Evolutionary conservation across 2,329 filamentous ascomycete species (phyloP).

Genomic region (Phyllosticta citribraziliensis): DNA sequence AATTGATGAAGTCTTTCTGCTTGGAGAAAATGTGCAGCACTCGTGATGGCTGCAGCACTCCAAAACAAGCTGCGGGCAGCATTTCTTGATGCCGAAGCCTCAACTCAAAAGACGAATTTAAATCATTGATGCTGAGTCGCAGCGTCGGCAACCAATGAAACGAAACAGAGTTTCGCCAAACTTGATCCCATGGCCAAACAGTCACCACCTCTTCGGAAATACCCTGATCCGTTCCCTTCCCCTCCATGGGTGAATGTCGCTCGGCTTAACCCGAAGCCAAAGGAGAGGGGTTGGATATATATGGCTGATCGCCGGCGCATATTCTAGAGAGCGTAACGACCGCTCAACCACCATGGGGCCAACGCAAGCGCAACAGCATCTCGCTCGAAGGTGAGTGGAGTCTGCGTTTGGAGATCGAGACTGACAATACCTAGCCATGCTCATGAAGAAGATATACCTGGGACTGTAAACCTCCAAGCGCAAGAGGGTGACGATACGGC

Average conservation of each 20-base stretch:
- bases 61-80: neutral
- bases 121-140: neutral
- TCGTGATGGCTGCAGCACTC: too few species aligned
- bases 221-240: neutral
- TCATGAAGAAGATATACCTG: constrained; percentile 35
- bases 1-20: too few species aligned
- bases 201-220: neutral
- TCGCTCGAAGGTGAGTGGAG: constrained; percentile 20
- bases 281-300: neutral
- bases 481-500: constrained; percentile 49
- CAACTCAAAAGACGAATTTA: neutral
- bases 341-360: neutral
- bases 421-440: neutral
- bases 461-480: constrained; percentile 45
- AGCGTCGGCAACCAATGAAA: neutral
- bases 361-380: constrained; percentile 1
- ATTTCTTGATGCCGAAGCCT: neutral
- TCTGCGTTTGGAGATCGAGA: constrained; percentile 11
- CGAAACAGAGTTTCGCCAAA: neutral
- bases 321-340: neutral
- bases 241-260: neutral
- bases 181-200: neutral
- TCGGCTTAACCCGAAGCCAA: neutral
- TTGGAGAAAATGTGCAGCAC: too few species aligned
- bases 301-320: neutral